A percentile compares a stretch with the other conserved stretches of the same genome.
Conservation (phyloP, 768 basidiomycete species). For the Solioccasus polychromus region DNA sequence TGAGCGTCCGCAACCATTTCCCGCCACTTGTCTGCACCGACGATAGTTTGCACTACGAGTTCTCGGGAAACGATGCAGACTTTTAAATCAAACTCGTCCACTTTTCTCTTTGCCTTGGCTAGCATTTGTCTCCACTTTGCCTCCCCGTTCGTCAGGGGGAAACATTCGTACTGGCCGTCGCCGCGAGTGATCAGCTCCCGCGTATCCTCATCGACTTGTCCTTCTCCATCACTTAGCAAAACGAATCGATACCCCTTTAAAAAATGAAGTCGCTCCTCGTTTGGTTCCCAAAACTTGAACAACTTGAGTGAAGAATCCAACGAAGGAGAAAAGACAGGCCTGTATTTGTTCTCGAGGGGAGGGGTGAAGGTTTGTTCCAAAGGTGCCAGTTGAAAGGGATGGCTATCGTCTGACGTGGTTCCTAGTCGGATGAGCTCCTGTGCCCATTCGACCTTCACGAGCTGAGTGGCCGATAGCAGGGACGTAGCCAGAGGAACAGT, state of each 20-base stretch:
- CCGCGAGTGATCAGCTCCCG: constrained; percentile 55
- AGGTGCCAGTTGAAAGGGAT: constrained; percentile 32
- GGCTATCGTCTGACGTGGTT: constrained; percentile 29
- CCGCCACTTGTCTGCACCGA: constrained; percentile 56
- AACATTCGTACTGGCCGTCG: constrained; percentile 60
- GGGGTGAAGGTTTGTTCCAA: constrained; percentile 52
- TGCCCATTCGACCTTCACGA: constrained; percentile 71
- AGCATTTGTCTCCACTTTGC: constrained; percentile 52
- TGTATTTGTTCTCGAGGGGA: constrained; percentile 53
- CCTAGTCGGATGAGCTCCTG: constrained; percentile 56
- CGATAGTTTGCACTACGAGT: constrained; percentile 42
- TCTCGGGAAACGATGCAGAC: constrained; percentile 54
- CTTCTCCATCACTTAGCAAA: constrained; percentile 53
- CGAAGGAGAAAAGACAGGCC: constrained; percentile 53
- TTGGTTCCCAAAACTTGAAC: constrained; percentile 63
- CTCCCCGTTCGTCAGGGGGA: constrained; percentile 49
- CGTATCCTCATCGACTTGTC: constrained; percentile 47
- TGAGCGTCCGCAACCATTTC: constrained; percentile 49
- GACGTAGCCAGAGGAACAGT: constrained; percentile 52
- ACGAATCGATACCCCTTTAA: constrained; percentile 55
- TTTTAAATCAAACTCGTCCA: constrained; percentile 38
- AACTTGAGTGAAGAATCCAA: constrained; percentile 48
- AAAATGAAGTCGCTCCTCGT: constrained; percentile 58
- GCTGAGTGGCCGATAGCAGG: constrained; percentile 52
- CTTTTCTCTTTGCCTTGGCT: constrained; percentile 49